phyloP scores from a whole-genome alignment of 1,284 basidiomycete species.

The Fomitopsis schrenkii region DNA sequence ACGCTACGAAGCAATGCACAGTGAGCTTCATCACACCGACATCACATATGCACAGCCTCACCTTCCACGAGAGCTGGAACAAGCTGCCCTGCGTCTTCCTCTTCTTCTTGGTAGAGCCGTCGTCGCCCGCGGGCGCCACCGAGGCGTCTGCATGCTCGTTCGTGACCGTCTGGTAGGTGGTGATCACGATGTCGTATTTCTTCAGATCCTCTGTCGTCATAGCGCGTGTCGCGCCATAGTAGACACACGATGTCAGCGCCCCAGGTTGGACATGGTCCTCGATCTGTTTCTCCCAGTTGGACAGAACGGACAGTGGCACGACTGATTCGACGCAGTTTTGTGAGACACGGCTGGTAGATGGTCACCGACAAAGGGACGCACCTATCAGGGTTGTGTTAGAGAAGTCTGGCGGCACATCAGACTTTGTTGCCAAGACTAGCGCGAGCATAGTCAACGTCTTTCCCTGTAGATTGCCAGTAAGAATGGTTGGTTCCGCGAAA shows the following conservation, averaged over 20 bases:
- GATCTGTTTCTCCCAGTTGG: slow-evolving; percentile 91
- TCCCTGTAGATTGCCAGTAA: slow-evolving; percentile 41
- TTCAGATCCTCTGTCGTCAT: slow-evolving; percentile 57
- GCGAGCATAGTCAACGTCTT: slow-evolving; percentile 84
- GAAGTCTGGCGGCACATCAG: slow-evolving; percentile 51
- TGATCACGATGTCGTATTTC: slow-evolving; percentile 81
- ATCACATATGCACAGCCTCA: slow-evolving; percentile 15
- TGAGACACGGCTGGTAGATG: background rate
- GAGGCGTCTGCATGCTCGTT: slow-evolving; percentile 41
- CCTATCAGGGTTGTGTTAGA: slow-evolving; percentile 75
- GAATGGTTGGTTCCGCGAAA: background rate
- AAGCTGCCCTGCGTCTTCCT: slow-evolving; percentile 52
- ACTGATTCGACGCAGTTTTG: slow-evolving; percentile 60
- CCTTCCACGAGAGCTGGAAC: slow-evolving; percentile 80
- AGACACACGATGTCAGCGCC: slow-evolving; percentile 55
- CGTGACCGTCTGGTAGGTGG: slow-evolving; percentile 77
- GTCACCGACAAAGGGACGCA: slow-evolving; percentile 29
- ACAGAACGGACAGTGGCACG: slow-evolving; percentile 81
- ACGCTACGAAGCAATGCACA: slow-evolving; percentile 39
- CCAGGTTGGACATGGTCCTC: slow-evolving; percentile 67
- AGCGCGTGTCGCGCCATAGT: slow-evolving; percentile 68
- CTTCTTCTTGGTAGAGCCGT: slow-evolving; percentile 46
- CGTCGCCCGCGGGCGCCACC: slow-evolving; percentile 14
- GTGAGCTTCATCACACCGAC: background rate
- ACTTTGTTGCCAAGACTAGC: slow-evolving; percentile 71